Evolutionary conservation across 495 filamentous ascomycete genomes (phyloP), one percentile per base, ranked within the genome.

Genomic region (Penicillium dipodomyicola): DNA sequence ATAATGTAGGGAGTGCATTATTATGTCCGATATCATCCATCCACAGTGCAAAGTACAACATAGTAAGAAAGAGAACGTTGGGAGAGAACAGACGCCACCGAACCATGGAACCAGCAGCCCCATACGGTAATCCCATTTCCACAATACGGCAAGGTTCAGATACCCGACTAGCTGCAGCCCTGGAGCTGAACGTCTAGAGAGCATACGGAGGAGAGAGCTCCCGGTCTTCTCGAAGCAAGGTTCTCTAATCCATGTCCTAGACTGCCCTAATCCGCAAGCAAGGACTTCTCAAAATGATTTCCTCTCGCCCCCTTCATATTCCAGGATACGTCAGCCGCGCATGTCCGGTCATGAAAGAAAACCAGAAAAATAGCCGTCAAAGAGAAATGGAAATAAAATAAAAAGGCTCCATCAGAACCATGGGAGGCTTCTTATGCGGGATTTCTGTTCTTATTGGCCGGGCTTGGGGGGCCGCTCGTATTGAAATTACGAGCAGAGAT

Each of bases 221-320:
- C 17, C 19, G 30, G 22, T 42, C 58, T 64, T 67, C 56, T 62
- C 43, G 54, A 67, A 62, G 64, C 60, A 65, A 63, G 65, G 63
- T 57, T 63, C 58, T 62, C 47, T 49, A 57, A 58, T 59, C 59
- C 54, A 61, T 53, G 45, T 63, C 19, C 25, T 29, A 22, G 29
- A 19, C 11, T 23, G 19, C 3, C n/a, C 25, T 48, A 43, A 43
- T n/a, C 35, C 7, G 49, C 50, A 52, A 42, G 50, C 50, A 52
- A 52, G 50, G 50, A 41, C 40, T 23, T 6, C 20, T 7, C 39
- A 52, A 19, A 22, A 9, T 25, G 25, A 25, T 46, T 45, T 29
- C 12, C 43, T 7, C 27, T 29, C 23, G 25, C 27, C 25, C 27
- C 53, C 19, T 17, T 39, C 3, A 45, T 49, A 39, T 56, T 46